Base-by-base conservation (phyloP, 2,329 filamentous ascomycete genomes). In the Lachnellula cervina region DNA sequence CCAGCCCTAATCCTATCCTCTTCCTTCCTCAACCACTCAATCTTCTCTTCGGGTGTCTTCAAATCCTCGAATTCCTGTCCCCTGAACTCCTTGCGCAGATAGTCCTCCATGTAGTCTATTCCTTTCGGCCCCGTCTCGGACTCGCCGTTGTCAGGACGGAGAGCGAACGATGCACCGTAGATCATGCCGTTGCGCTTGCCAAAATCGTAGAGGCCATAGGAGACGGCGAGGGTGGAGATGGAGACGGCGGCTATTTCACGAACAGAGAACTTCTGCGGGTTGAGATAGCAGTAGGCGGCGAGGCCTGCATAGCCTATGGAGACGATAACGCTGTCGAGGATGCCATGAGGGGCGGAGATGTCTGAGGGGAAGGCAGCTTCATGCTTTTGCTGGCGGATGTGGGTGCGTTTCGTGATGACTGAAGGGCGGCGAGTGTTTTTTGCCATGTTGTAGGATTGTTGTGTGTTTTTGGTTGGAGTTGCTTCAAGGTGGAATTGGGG, bases 1-100 rank as follows among this genome's bases (percentile, higher is more conserved):
- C 56, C n/a, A 21, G 76, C 52, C 71, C 72, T 2, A 63, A 62
- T 23, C 62, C 75, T 49, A 57, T 62, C n/a, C 58, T 62, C 13
- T 68, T 76, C 32, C 67, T 76, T 6, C 56, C 54, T 56, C 54
- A 61, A 53, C 56, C 56, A 61, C 13, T 35, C 37, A 46, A 61
- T 57, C 51, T 61, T 56, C 23, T 32, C 28, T 9, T 61, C 56
- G 14, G 40, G 37, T 3, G 44, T 43, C 14, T 53, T 44, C 42
- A 59, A n/a, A n/a, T 46, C 37, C 17, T 55, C 51, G 23, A 56
- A 61, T 14, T 59, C 56, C 37, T 44, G 35, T 2, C 56, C 56
- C 48, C 49, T 48, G 21, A 57, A 61, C 44, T 23, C 57, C 61
- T 2, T 74, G 69, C 59, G 72, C 73, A 25, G 46, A 50, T 16